Conservation (phyloP, 2,329 filamentous ascomycete species). For the Ploettnerulaceae sp. region DNA sequence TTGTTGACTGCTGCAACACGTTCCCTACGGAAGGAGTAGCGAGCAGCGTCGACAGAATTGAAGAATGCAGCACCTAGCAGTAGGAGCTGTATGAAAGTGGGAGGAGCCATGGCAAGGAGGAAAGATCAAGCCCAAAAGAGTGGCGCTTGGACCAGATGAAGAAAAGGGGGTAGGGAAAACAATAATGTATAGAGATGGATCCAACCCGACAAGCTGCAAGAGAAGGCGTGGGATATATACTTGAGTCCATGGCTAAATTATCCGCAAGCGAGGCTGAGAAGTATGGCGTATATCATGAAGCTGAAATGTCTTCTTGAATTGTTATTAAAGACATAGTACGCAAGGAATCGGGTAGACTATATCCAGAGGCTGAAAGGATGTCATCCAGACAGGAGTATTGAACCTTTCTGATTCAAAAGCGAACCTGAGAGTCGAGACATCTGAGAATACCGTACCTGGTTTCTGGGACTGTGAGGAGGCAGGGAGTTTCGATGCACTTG, state of each 20-base stretch:
- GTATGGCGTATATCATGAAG: not conserved
- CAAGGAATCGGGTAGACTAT: not conserved
- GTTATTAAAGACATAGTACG: no score
- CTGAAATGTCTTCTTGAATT: not conserved
- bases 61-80: not conserved
- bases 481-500: no score
- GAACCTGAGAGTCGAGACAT: no score
- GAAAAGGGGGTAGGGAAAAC: not conserved
- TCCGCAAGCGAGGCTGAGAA: not conserved
- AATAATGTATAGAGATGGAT: not conserved
- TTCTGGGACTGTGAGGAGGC: no score
- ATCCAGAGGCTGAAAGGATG: no score
- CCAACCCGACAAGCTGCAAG: not conserved
- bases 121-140: constrained; percentile 10
- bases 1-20: not conserved
- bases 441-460: no score
- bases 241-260: not conserved
- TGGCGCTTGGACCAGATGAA: constrained; percentile 10
- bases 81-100: not conserved
- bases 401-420: not conserved
- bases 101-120: not conserved
- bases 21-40: not conserved
- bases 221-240: not conserved
- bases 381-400: not conserved
- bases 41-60: constrained; percentile 2